A percentile compares a stretch with the other conserved stretches of the same genome.
These are phyloP conservation scores for Clathrus columnatus DNA, from an alignment of 768 basidiomycete species.

Conservation along the genomic window DNA sequence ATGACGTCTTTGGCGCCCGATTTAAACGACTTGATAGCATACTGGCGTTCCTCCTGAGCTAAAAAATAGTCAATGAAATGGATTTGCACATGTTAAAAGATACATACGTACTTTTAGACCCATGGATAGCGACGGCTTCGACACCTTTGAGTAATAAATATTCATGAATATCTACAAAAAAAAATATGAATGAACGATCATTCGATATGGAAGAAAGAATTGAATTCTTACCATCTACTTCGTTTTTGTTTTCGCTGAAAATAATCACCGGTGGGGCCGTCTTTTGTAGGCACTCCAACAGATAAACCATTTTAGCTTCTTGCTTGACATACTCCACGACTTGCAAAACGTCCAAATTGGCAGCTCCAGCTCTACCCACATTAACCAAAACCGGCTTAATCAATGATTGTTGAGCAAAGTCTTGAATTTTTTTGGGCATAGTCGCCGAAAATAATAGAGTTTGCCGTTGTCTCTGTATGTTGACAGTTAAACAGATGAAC, in stretches of 20 bases:
- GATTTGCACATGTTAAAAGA: not conserved
- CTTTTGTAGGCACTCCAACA: conserved; percentile 95
- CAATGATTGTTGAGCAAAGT: conserved; percentile 95
- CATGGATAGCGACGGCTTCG: conserved; percentile 97
- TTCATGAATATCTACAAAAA: conserved; percentile 85
- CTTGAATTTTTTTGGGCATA: conserved; percentile 98
- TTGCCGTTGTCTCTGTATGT: conserved; percentile 84
- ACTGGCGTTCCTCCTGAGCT: conserved; percentile 99
- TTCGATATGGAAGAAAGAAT: not conserved
- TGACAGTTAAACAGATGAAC: not conserved
- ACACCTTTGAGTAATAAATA: conserved; percentile 94
- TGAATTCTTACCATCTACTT: conserved; percentile 78
- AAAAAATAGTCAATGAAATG: not conserved
- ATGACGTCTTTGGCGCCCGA: conserved; percentile 97
- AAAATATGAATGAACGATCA: not conserved
- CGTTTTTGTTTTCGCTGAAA: conserved; percentile 99
- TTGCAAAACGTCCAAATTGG: conserved; percentile 91
- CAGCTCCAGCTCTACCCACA: conserved; percentile 95
- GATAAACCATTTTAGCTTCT: conserved; percentile 99
- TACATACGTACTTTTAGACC: conserved; percentile 73
- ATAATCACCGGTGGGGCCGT: conserved; percentile 97
- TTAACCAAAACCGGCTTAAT: conserved; percentile 93
- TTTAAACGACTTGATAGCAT: conserved; percentile 98
- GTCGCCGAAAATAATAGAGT: conserved; percentile 97
- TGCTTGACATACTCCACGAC: conserved; percentile 99